Evolutionary conservation across 495 filamentous ascomycete genomes (phyloP).

Genomic region (Lasiosphaeris hirsuta): DNA sequence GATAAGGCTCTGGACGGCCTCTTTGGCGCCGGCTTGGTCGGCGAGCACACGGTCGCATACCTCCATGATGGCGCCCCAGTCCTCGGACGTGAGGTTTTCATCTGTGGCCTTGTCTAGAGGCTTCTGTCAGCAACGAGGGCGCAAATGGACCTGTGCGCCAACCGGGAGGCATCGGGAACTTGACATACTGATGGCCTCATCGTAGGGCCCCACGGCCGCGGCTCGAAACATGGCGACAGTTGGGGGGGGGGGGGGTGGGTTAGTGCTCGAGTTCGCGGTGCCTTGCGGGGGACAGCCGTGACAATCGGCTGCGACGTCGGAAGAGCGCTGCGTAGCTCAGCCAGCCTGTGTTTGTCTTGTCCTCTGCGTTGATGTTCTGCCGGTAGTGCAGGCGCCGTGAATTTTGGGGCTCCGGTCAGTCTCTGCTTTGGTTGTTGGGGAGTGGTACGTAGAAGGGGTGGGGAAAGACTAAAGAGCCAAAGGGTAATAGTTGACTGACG

Average conservation of each 20-base stretch:
- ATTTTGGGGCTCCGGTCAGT: no score
- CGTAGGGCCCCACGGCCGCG: conserved; percentile 48
- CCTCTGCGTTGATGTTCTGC: no score
- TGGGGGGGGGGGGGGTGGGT: not conserved
- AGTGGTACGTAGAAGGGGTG: no score
- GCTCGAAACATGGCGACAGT: conserved; percentile 48
- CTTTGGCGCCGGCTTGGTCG: conserved; percentile 67
- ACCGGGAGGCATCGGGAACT: not conserved
- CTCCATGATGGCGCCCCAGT: conserved; percentile 98
- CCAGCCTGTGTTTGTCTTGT: no score
- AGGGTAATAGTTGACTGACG: no score
- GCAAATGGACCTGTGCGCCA: not conserved
- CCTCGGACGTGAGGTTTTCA: conserved; percentile 96
- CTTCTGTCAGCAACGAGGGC: not conserved
- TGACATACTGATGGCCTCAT: conserved; percentile 49
- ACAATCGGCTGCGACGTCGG: no score
- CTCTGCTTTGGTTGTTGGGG: no score
- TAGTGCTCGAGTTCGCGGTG: not conserved
- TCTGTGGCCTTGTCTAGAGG: conserved; percentile 90
- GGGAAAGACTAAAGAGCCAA: no score
- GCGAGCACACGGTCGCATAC: conserved; percentile 86
- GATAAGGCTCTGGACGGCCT: conserved; percentile 90
- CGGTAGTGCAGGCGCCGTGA: no score
- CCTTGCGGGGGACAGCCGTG: no score
- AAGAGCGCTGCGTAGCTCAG: no score